A percentile compares a stretch with the other conserved stretches of the same genome.
phyloP scores from a whole-genome alignment of 148 eudicot species.

The Vaccinium myrtillus region DNA sequence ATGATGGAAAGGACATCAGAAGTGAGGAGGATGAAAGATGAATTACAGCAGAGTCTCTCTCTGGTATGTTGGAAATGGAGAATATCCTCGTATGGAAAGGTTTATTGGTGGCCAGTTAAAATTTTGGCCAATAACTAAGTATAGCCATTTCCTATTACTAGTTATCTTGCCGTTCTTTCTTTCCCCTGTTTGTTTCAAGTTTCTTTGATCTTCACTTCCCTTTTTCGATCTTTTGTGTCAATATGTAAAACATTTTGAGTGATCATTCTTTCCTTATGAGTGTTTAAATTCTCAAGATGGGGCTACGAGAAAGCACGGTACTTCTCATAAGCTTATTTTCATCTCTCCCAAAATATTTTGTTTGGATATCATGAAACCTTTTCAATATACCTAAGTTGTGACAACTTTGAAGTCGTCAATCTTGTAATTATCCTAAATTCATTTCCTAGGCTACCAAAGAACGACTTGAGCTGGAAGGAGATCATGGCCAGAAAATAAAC shows the following conservation, averaged over 20 bases:
- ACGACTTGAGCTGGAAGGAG: conserved; percentile 61
- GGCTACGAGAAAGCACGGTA: not conserved
- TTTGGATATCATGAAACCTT: not conserved
- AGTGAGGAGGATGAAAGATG: conserved; percentile 58
- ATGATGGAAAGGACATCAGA: conserved; percentile 60
- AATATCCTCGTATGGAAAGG: not conserved
- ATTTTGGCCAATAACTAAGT: not conserved
- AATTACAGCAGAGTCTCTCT: conserved; percentile 56
- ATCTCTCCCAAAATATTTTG: not conserved
- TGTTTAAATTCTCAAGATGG: not conserved
- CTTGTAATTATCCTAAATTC: not conserved
- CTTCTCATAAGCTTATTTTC: not conserved
- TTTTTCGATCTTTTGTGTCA: not conserved
- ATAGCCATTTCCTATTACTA: not conserved
- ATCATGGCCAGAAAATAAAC: conserved; percentile 36
- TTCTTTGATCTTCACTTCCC: not conserved
- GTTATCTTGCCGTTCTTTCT: not conserved
- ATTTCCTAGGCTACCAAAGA: conserved; percentile 58
- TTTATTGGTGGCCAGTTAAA: not conserved
- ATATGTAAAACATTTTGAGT: not conserved
- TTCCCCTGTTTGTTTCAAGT: not conserved
- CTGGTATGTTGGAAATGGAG: conserved; percentile 43
- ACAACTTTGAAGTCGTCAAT: not conserved
- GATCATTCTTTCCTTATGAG: not conserved
- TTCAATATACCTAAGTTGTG: conserved; percentile 9